These are phyloP conservation scores for Angomonas deanei DNA, from an alignment of 208 protist genomes.

Conservation along the genomic window DNA sequence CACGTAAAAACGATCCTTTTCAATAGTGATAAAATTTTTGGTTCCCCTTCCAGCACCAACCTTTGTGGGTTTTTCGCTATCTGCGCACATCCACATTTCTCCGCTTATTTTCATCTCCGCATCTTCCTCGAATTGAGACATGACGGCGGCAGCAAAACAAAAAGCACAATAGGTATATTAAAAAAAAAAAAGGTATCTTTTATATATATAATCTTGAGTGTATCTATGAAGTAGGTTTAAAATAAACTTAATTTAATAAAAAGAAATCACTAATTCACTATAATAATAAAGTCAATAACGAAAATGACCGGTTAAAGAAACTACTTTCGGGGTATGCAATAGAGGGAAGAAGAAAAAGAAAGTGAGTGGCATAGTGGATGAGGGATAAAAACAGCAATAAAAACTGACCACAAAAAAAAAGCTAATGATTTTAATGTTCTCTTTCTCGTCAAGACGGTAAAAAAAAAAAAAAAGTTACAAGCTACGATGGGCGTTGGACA, in stretches of 20 bases:
- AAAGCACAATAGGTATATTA: not conserved
- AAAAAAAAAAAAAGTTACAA: slow-evolving; percentile 8
- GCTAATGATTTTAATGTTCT: not conserved
- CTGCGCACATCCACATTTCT: slow-evolving; percentile 76
- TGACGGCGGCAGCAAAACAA: slow-evolving; percentile 12
- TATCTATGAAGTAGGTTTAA: not conserved
- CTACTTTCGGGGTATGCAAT: not conserved
- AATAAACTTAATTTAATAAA: not conserved
- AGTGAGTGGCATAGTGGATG: not conserved
- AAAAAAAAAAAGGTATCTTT: not conserved
- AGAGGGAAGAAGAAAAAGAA: not conserved
- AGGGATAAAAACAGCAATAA: slow-evolving; percentile 6
- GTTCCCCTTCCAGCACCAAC: slow-evolving; percentile 55
- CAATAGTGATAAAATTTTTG: slow-evolving; percentile 71
- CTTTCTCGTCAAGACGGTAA: not conserved
- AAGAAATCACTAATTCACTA: not conserved
- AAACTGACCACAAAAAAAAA: not conserved
- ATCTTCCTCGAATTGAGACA: slow-evolving; percentile 29
- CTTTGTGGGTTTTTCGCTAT: slow-evolving; percentile 55
- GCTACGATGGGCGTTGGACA: not conserved
- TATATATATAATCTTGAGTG: not conserved
- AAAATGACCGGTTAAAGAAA: not conserved
- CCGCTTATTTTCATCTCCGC: slow-evolving; percentile 60
- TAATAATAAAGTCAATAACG: not conserved
- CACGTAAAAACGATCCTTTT: slow-evolving; percentile 54